Evolutionary conservation across 106 monocot genomes (phyloP), one percentile per base, ranked within the genome.

Genomic region (Acanthochlamys bracteata): DNA sequence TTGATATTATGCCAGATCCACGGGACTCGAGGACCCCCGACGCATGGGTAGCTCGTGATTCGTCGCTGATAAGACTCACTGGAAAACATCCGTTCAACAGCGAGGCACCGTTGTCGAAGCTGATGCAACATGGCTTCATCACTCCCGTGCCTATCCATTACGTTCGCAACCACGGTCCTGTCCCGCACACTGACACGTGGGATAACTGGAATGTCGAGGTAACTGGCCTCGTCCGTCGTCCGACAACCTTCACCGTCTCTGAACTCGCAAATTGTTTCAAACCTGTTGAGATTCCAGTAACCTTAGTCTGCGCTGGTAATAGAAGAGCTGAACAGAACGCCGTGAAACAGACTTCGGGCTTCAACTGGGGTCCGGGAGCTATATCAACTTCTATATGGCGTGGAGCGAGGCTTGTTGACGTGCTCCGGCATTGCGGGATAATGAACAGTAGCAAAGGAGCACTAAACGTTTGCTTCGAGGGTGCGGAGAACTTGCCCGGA

Each of bases 291-390:
- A 58, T 95, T 51, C 94, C 94, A 42, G 90, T 95, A 21, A 95
- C 90, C 4, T 79, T 95, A 19, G 94, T 78, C 24, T 95, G 94
- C 78, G 90, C 90, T 39, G 94, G 94, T 15, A 95, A 95, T 73
- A 73, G 94, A 24, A 83, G 94, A 64, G 86, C 86, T 71, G 94
- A 95, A 73, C 94, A 95, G 75, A 95, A 90, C 83, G 79, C 90
- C 82, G 80, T 84, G n/a, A 76, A 75, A 17, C 81, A 84, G 71
- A 78, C 82, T n/a, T 60, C 80, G 10, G 94, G 90, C 7, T 95
- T 95, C 86, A 87, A 87, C 67, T 95, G 94, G 94, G 94, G 94
- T 25, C 58, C 94, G 0, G 77, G 73, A 0, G 90, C 79, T 15
- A 21, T 95, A 8, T 84, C 94, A 60, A 95, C 90, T 24, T 79